Base-by-base conservation (phyloP, 2,329 filamentous ascomycete species). In the Diaporthe sp. region DNA sequence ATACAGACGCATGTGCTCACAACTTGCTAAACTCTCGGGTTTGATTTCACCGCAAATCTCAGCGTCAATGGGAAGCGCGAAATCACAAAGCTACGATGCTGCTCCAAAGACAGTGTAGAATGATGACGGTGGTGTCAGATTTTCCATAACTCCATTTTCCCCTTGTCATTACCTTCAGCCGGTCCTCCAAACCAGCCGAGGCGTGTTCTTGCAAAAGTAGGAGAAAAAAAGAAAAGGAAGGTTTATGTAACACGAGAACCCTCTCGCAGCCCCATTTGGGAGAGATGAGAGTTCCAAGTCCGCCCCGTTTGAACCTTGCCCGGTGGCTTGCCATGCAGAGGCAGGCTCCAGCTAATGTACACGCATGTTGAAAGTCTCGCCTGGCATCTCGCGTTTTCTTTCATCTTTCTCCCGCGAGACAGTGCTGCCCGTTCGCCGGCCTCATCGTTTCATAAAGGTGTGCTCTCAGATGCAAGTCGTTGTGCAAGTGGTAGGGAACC, bases 281-380 rank as follows among this genome's bases (percentile, higher is more conserved):
- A 65, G 58, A 73, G 71, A 57, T 65, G 71, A 65, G 58, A 65
- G 49, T 73, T 61, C 44, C 39, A 34, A 70, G 34, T n/a, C 34
- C 31, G 42, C 58, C 49, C 71, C 8, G 34, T 73, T 44, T 51
- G 60, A 65, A 19, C 49, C 46, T 58, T 58, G 71, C 42, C 61
- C 22, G 34, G 22, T 60, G 39, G 42, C 57, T 61, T 49, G 53
- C 68, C 15, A 37, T 51, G 34, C 71, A 61, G 53, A 73, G 71
- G 60, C 71, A 73, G 58, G 51, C 51, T 34, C 25, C 25, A 55
- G 58, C 60, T 73, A 73, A 46, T 73, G 71, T 73, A 73, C 71
- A 65, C 61, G 49, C 49, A 44, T 42, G 34, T 55, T 44, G 60
- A 65, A 31, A 60, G n/a, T 28, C 68, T 46, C 42, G 25, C 42